Evolutionary conservation across 164 flowering plant genomes (phyloP), one percentile per base, ranked within the genome.

Genomic region (Tetrastigma voinierianum): DNA sequence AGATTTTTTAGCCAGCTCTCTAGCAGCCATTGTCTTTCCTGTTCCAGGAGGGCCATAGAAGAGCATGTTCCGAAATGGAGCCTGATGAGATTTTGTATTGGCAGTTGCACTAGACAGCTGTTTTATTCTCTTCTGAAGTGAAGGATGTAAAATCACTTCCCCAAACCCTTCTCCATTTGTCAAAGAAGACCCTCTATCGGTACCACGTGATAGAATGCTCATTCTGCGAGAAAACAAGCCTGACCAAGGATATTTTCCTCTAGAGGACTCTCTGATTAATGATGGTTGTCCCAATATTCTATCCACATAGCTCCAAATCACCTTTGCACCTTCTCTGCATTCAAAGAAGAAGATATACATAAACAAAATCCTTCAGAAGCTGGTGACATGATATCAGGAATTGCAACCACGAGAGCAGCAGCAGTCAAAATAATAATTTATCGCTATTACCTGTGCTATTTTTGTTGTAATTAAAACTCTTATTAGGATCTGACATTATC

Each of bases 31-130:
- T 46, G 98, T 93, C 80, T 96, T 96, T 68, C 99, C 99, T 18
- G 98, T 96, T 79, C 99, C 98, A 40, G 98, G 98, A 74, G 98
- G 99, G 11, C 98, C 99, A 77, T 92, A 95, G 67, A 95, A 95
- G 48, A 95, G 88, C 99, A 95, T 90, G 74, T 95, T 95, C 21
- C 99, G 82, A 55, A 89, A 95, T 61, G 98, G 99, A 12, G 98
- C 98, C 62, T 90, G 89, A 74, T 95, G 98, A 11, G 87, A 70
- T 75, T 93, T 95, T 57, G 99, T 95, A 77, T 95, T 93, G 62
- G 96, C 96, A 65, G 99, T 95, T 68, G 99, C 98, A 72, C 75
- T 64, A 18, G 99, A 91, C 66, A 93, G 85, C 73, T 90, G 99
- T 72, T 86, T 67, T 45, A 95, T 89, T 71, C 98, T 81, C 77